Evolutionary conservation across 139 green algal genomes (phyloP), one percentile per base, ranked within the genome.

Genomic region (Dunaliella primolecta): DNA sequence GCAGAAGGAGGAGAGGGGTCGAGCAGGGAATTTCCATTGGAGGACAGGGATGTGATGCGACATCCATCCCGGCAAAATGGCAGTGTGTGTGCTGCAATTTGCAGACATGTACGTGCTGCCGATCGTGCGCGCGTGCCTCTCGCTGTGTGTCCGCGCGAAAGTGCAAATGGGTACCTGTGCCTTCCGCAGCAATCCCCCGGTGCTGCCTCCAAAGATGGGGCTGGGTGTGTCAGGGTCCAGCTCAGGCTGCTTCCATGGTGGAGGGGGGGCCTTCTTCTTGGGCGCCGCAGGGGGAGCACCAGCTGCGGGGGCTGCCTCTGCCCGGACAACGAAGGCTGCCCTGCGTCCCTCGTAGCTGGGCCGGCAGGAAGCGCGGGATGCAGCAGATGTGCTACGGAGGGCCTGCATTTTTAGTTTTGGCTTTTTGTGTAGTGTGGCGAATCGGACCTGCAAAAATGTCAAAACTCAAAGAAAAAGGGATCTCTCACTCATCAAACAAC

Each of bases 181-280:
- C 94, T 99, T 98, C 83, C 93, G 86, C 46, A 99, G 93, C 81
- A 99, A 94, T 78, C 97, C 97, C 38, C 97, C 97, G 32, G 97
- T 99, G 95, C 89, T 96, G 81, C 97, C 97, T 70, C 97, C 97
- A 91, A 99, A 99, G 91, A 99, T 99, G 74, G 97, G 97, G 31
- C 92, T 95, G 27, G 97, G 97, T 27, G 95, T 98, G 87, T 95
- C 88, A 64, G 95, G 91, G 91, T 99, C 92, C 24, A 99, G 94
- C 2, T 93, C 92, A 32, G 97, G 97, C 80, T 93, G 86, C 36
- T 88, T 91, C 93, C 94, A 99, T 1, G 88, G 76, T 64, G 88
- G 85, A 83, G 93, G 88, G 30, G 88, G 86, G 74, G 38, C 84
- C 46, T 64, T 64, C 2, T 32, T 84, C 82, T 84, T 84, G 20